A percentile compares a stretch with the other conserved stretches of the same genome.
Evolutionary conservation across 139 green algal species (phyloP).

Genomic region (Edaphochlamys debaryana): DNA sequence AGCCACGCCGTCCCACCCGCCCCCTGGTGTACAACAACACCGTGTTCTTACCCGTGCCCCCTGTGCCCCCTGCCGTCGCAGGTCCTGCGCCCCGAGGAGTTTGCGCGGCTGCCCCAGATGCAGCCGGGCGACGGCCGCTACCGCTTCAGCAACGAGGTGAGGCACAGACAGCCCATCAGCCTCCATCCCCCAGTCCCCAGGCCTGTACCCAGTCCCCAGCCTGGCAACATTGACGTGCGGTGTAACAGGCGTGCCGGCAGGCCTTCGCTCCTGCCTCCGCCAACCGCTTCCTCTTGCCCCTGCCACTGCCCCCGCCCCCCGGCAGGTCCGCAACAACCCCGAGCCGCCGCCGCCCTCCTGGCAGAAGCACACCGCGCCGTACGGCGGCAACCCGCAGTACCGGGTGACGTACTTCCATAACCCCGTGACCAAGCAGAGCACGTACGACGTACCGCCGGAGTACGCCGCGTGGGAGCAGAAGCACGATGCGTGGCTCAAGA

Average conservation of each 20-base stretch:
- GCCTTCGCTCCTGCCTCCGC: too few relatives aligned
- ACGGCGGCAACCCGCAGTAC: conserved; percentile 39
- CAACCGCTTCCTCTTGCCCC: too few relatives aligned
- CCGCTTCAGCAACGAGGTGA: conserved; percentile 46
- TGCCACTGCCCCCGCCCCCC: too few relatives aligned
- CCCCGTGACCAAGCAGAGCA: conserved; percentile 39
- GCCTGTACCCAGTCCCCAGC: too few relatives aligned
- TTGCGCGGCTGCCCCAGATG: conserved; percentile 40
- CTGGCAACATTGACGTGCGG: too few relatives aligned
- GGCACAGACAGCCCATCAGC: too few relatives aligned
- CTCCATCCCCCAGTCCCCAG: too few relatives aligned
- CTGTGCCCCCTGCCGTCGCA: too few relatives aligned
- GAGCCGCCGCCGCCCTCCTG: conserved; percentile 36
- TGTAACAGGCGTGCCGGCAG: too few relatives aligned
- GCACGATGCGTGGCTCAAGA: conserved; percentile 32
- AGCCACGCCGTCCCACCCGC: too few relatives aligned
- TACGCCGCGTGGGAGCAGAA: conserved; percentile 47
- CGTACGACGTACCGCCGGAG: conserved; percentile 61
- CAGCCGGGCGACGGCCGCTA: conserved; percentile 34
- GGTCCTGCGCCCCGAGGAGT: conserved; percentile 34
- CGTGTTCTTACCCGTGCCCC: too few relatives aligned
- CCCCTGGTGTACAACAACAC: too few relatives aligned
- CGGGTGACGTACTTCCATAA: conserved; percentile 61
- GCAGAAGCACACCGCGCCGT: conserved; percentile 45
- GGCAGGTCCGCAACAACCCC: conserved; percentile 35